A percentile compares a stretch with the other conserved stretches of the same genome.
These are phyloP conservation scores for Dipodascopsis uninucleata DNA, from an alignment of 805 yeast genomes.

Conservation along the genomic window DNA sequence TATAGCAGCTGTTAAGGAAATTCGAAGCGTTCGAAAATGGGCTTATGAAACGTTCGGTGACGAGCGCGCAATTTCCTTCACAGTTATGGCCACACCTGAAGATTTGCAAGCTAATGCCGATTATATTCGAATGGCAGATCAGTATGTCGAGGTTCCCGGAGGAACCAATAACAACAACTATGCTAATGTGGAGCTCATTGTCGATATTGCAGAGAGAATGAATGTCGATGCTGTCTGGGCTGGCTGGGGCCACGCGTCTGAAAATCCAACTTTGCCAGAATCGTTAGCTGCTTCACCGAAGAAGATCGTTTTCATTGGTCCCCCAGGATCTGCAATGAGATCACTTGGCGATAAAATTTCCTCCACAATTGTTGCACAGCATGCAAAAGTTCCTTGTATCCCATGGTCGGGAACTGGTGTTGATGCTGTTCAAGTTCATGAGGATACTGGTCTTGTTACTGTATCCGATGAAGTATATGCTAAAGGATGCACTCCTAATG, in stretches of 20 bases:
- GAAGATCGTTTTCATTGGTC: conserved; percentile 91
- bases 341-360: conserved; percentile 98
- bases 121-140: conserved; percentile 98
- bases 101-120: conserved; percentile 96
- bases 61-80: conserved; percentile 88
- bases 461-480: conserved; percentile 80
- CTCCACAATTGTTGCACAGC: conserved; percentile 98
- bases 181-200: conserved; percentile 96
- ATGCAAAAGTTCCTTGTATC: conserved; percentile 95
- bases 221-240: conserved; percentile 99
- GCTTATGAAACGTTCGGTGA: conserved; percentile 98
- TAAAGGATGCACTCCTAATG: conserved; percentile 79
- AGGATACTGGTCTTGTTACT: conserved; percentile 71
- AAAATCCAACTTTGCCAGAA: conserved; percentile 93
- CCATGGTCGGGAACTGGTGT: conserved; percentile 99
- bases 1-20: conserved; percentile 98
- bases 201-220: conserved; percentile 94
- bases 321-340: conserved; percentile 99
- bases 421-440: conserved; percentile 69
- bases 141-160: conserved; percentile 97
- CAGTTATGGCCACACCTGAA: conserved; percentile 99
- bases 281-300: conserved; percentile 88
- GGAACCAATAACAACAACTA: conserved; percentile 98
- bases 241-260: conserved; percentile 99
- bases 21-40: conserved; percentile 97